Base-by-base conservation (phyloP, 768 basidiomycete species). In the Trametes elegans region DNA sequence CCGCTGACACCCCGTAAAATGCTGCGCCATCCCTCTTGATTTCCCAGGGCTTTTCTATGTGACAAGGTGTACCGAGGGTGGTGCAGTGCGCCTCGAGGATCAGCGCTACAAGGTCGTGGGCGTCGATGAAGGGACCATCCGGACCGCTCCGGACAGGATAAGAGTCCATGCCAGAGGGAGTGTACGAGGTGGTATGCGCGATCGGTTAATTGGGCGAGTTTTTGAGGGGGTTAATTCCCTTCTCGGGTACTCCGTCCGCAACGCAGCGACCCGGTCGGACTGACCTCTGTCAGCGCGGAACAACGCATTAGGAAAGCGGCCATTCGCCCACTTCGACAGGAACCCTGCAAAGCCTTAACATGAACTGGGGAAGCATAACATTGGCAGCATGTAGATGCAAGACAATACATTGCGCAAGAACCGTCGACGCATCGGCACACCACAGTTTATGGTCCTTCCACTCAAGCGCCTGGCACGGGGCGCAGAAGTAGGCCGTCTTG, bases 391-490 rank as follows among this genome's bases (percentile, higher is more conserved):
- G n/a, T n/a, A n/a, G n/a, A n/a, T 16, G 26, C 24, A 27, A 18
- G 11, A 45, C 28, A 9, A 45, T 26, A 45, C 29, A 18, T 1
- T n/a, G 24, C 10, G 26, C 26, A 10, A 14, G 24, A 19, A 16
- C 9, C 23, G 9, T 16, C 2, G 13, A 16, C 3, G 8, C 47
- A 40, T 14, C 3, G 28, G 38, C 34, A 38, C 62, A 63, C 62
- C 62, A 63, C 4, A 44, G 46, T 31, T 58, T 60, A 49, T 63
- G 62, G 19, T 63, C 60, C 39, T 63, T 63, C 59, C 62, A 63
- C 2, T 57, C 62, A n/a, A 51, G 34, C 7, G 47, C 31, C 36
- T 59, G 59, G 19, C 62, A 63, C 2, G 58, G 43, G 9, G 36
- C 19, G 36, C 64, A 65, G 28, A 60, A 65, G n/a, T 38, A 31